Conservation (phyloP, 768 basidiomycete species). For the Pleurotus eryngii region DNA sequence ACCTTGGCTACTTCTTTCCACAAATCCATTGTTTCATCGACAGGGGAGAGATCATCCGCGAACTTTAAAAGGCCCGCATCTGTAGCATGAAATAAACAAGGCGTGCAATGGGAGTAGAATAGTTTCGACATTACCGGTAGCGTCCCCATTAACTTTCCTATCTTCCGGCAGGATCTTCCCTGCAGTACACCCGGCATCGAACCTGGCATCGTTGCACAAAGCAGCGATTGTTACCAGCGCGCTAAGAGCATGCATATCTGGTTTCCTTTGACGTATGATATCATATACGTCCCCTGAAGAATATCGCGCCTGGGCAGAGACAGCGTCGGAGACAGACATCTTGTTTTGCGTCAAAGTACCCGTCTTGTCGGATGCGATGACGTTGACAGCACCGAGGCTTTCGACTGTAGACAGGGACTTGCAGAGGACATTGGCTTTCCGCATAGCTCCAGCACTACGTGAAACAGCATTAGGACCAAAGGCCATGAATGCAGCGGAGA, state of each 20-base stretch:
- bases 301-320: no score
- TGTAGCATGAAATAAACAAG: neutral
- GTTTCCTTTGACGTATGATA: slow-evolving; percentile 10
- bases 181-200: slow-evolving; percentile 28
- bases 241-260: slow-evolving; percentile 16
- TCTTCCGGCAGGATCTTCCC: slow-evolving; percentile 17
- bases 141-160: slow-evolving; percentile 44
- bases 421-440: slow-evolving; percentile 49
- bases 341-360: slow-evolving; percentile 59
- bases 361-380: slow-evolving; percentile 54
- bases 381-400: slow-evolving; percentile 60
- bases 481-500: no score
- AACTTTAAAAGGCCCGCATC: slow-evolving; percentile 47
- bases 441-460: slow-evolving; percentile 37
- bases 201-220: slow-evolving; percentile 50
- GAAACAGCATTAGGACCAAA: neutral
- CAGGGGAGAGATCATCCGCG: slow-evolving; percentile 29
- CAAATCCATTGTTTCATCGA: slow-evolving; percentile 21
- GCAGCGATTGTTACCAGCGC: slow-evolving; percentile 39
- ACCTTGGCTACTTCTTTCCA: slow-evolving; percentile 36
- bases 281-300: slow-evolving; percentile 8
- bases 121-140: slow-evolving; percentile 36
- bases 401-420: slow-evolving; percentile 65
- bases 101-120: neutral
- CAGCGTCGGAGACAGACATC: slow-evolving; percentile 48